A percentile compares a stretch with the other conserved stretches of the same genome.
Conservation (phyloP, 768 basidiomycete species). For the Trametes villosa region DNA sequence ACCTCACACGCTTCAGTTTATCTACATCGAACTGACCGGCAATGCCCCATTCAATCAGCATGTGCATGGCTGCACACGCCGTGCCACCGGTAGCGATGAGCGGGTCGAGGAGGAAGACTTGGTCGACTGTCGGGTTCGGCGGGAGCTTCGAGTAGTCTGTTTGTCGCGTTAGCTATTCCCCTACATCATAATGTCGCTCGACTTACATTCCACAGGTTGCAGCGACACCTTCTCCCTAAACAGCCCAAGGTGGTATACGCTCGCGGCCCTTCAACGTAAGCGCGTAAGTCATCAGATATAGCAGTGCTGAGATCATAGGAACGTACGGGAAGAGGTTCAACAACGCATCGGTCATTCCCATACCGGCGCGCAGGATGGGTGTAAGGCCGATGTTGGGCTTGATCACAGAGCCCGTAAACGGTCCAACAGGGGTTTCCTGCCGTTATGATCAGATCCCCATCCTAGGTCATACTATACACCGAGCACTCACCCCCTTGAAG, state of each 20-base stretch:
- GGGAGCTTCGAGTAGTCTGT: conserved; percentile 93
- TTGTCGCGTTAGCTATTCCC: neutral
- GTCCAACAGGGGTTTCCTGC: conserved; percentile 78
- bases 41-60: conserved; percentile 87
- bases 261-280: conserved; percentile 60
- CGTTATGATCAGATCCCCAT: too few relatives aligned
- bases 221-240: conserved; percentile 86
- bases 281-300: neutral
- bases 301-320: too few relatives aligned
- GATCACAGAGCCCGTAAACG: conserved; percentile 77
- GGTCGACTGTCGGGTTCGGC: conserved; percentile 71
- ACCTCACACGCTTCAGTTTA: neutral
- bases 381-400: conserved; percentile 83
- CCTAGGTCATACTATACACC: neutral
- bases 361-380: conserved; percentile 90
- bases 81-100: conserved; percentile 95
- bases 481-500: conserved; percentile 64
- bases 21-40: conserved; percentile 48
- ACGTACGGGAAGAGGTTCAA: conserved; percentile 84
- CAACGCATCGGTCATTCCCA: conserved; percentile 91
- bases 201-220: conserved; percentile 88
- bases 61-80: conserved; percentile 81
- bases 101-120: conserved; percentile 89
- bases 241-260: conserved; percentile 89
- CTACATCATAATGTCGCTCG: neutral